phyloP scores from a whole-genome alignment of 2,329 filamentous ascomycete genomes.

The Stachybotrys elegans region DNA sequence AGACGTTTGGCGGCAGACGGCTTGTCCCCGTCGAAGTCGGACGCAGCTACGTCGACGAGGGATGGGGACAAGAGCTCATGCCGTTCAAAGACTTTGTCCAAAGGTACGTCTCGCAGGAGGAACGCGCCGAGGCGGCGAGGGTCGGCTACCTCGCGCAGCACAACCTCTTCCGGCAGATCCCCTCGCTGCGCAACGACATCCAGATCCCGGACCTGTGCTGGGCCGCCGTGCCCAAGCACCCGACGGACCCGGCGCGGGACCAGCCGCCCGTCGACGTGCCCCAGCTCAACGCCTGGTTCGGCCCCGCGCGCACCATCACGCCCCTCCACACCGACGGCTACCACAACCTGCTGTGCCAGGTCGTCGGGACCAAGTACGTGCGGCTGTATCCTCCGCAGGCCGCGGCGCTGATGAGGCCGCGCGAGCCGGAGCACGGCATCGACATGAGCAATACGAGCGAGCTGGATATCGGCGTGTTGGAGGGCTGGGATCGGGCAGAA shows the following conservation, averaged over 20 bases:
- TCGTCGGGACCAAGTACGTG: constrained; percentile 89
- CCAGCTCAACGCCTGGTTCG: constrained; percentile 87
- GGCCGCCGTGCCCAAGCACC: constrained; percentile 57
- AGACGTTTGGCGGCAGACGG: constrained; percentile 70
- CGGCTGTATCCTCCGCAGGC: constrained; percentile 72
- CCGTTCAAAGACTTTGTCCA: constrained; percentile 67
- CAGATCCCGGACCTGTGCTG: constrained; percentile 81
- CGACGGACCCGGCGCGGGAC: constrained; percentile 26
- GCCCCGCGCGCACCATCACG: constrained; percentile 80
- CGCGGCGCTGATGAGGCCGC: constrained; percentile 53
- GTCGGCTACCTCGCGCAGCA: constrained; percentile 89
- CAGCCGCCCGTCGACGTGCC: constrained; percentile 50
- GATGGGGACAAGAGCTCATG: constrained; percentile 79
- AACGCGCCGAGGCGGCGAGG: background rate
- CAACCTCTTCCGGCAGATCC: constrained; percentile 79
- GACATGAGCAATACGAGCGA: constrained; percentile 90
- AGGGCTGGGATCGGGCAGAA: constrained; percentile 49
- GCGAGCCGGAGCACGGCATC: constrained; percentile 62
- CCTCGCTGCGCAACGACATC: constrained; percentile 70
- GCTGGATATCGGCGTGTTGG: constrained; percentile 68
- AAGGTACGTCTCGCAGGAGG: constrained; percentile 44
- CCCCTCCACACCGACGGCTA: constrained; percentile 92
- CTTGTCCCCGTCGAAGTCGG: constrained; percentile 85
- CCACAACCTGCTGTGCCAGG: constrained; percentile 86
- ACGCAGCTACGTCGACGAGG: constrained; percentile 78